Evolutionary conservation across 805 yeast genomes (phyloP).

Genomic region (Yamadazyma takamatsuzukensis): DNA sequence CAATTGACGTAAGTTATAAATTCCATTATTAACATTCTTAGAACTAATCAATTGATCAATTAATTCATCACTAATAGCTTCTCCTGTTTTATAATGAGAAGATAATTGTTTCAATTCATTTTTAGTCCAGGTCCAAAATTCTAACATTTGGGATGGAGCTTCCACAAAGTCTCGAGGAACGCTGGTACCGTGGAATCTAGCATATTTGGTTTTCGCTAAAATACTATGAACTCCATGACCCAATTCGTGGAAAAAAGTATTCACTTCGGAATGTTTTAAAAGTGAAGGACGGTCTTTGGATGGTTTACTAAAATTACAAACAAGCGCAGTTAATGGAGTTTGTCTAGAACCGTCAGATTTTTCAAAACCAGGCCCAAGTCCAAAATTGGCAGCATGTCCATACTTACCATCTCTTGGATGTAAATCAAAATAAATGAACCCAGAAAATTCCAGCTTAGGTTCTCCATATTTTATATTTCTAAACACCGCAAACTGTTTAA

Average conservation of each 20-base stretch:
- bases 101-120: conserved; percentile 57
- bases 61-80: conserved; percentile 53
- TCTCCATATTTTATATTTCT: conserved; percentile 43
- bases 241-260: conserved; percentile 83
- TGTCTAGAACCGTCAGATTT: conserved; percentile 44
- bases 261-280: conserved; percentile 73
- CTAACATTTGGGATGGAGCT: conserved; percentile 87
- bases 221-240: conserved; percentile 87
- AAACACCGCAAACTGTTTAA: conserved; percentile 71
- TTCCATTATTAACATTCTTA: conserved; percentile 74
- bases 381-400: conserved; percentile 86
- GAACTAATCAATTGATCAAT: conserved; percentile 57
- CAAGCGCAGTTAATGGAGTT: conserved; percentile 72
- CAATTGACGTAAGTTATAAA: conserved; percentile 69
- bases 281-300: conserved; percentile 66
- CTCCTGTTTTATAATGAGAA: conserved; percentile 61
- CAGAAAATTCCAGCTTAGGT: conserved; percentile 54
- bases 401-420: conserved; percentile 86
- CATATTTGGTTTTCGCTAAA: conserved; percentile 60
- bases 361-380: conserved; percentile 58
- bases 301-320: conserved; percentile 82
- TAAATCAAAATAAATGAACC: conserved; percentile 76
- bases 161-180: conserved; percentile 87
- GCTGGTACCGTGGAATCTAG: conserved; percentile 71
- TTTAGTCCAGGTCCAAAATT: conserved; percentile 82